Evolutionary conservation across 2,329 filamentous ascomycete genomes (phyloP), one percentile per base, ranked within the genome.

Genomic region (Colletotrichum sp.): DNA sequence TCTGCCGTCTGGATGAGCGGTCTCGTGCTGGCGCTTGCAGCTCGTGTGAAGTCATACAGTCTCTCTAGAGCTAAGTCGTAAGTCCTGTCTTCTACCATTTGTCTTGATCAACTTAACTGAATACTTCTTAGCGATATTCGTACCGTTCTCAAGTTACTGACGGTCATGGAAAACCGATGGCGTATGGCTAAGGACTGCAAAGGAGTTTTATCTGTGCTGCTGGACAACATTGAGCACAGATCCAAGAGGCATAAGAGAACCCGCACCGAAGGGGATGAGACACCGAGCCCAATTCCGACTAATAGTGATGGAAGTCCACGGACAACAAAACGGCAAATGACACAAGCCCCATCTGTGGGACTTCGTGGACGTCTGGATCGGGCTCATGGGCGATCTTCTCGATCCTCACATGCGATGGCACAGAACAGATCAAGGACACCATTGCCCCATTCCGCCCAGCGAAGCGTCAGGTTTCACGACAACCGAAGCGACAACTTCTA

Each of bases 1-100:
- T 83, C 84, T 1, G 81, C 83, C 2, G 77, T 80, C 0, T 85
- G 84, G 84, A 85, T 85, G 82, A 81, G 83, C 8, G 84, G 84
- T 9, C 78, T 85, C 2, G 81, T 84, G 7, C 76, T 85, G 9
- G 82, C 83, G 3, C 84, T 84, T 72, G 82, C 83, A 34, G 36
- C 57, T 24, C 69, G 75, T 12, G 57, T 77, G 30, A 68, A 68
- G 18, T 39, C 63, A 18, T 66, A 60, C n/a, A 68, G 32, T 16
- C 6, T 55, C 8, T 4, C 24, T 8, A 73, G 65, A 15, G 69
- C 70, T 3, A 65, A 26, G 59, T 13, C 59, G 73, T 77, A 8
- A 16, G 73, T 67, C 6, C 5, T 6, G 10, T 30, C 10, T 5
- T 10, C 10, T 8, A 24, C 7, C 8, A 9, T 6, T 48, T 9